Evolutionary conservation across 2,329 filamentous ascomycete genomes (phyloP).

Genomic region (Zasmidium cellare): DNA sequence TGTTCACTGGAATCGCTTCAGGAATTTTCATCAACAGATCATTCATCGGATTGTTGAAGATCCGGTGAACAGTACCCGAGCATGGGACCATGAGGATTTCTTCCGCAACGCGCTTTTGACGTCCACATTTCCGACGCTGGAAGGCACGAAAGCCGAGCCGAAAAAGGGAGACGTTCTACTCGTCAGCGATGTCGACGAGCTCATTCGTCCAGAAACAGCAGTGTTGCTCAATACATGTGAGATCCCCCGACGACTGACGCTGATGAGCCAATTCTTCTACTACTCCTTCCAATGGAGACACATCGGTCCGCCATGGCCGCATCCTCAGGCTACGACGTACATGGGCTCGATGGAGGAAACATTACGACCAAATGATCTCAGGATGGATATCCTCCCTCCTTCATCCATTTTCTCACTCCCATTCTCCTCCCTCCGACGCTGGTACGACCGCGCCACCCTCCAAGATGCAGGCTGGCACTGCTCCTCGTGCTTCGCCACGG

Average conservation of each 20-base stretch:
- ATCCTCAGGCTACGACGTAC: constrained; percentile 62
- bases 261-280: constrained; percentile 30
- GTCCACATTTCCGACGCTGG: constrained; percentile 55
- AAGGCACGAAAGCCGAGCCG: constrained; percentile 42
- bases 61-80: constrained; percentile 39
- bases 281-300: constrained; percentile 32
- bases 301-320: constrained; percentile 48
- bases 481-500: constrained; percentile 59
- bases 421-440: constrained; percentile 25
- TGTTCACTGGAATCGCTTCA: constrained; percentile 55
- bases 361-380: constrained; percentile 55
- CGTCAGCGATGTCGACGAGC: constrained; percentile 64
- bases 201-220: constrained; percentile 42
- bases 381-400: constrained; percentile 45
- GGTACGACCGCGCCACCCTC: constrained; percentile 47
- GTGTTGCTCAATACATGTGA: constrained; percentile 26
- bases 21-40: constrained; percentile 59
- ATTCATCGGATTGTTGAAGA: constrained; percentile 57
- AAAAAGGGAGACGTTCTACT: constrained; percentile 56
- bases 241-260: constrained; percentile 27
- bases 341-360: constrained; percentile 45
- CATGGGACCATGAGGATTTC: constrained; percentile 55
- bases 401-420: constrained; percentile 47
- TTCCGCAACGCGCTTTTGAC: constrained; percentile 59
- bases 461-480: constrained; percentile 62